Base-by-base conservation (phyloP, 495 filamentous ascomycete species). In the Lasiosphaeria ovina region DNA sequence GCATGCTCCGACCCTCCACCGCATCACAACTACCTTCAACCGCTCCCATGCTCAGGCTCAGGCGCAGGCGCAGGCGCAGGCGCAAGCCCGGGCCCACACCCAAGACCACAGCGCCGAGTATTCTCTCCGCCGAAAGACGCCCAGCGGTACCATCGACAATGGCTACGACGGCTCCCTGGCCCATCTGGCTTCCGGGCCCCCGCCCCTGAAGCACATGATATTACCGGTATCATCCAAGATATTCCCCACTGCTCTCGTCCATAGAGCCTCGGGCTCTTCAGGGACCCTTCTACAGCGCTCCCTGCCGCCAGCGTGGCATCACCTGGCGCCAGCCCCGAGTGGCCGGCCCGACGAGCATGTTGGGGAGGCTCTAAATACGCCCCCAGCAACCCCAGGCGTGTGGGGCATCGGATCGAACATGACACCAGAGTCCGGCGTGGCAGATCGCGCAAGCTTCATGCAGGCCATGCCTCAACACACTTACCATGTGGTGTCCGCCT, bases 91-190 rank as follows among this genome's bases (percentile, higher is more conserved):
- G 5, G 3, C 73, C 62, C 73, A 73, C 65, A 60, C 66, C 35
- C 65, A 70, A 31, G 78, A 79, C 3, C 65, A 71, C 65, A 65
- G 72, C 16, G 62, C 63, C 36, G 92, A 97, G 74, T 86, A 98
- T 74, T 88, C 91, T 56, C 79, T 98, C 45, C 83, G 94, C 62
- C 85, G 94, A 51, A 98, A 98, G 70, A 98, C 94, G 8, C 94
- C 94, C 9, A 95, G 88, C 65, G 94, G 94, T 31, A 97, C 92
- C 17, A 82, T 98, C 57, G 89, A 92, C 55, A 93, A 90, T 58
- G 93, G 92, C 12, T 98, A 98, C 69, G 93, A 98, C 82, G 93
- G 91, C 10, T 91, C 89, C 6, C 84, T 87, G 3, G 79, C 86
- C 34, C 90, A 94, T 70, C 85, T 87, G 69, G 84, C 82, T 4